Percentiles rank a stretch among this genome's conserved stretches.
Conservation (phyloP, 2,329 filamentous ascomycete genomes). For the Fusarium sp. region DNA sequence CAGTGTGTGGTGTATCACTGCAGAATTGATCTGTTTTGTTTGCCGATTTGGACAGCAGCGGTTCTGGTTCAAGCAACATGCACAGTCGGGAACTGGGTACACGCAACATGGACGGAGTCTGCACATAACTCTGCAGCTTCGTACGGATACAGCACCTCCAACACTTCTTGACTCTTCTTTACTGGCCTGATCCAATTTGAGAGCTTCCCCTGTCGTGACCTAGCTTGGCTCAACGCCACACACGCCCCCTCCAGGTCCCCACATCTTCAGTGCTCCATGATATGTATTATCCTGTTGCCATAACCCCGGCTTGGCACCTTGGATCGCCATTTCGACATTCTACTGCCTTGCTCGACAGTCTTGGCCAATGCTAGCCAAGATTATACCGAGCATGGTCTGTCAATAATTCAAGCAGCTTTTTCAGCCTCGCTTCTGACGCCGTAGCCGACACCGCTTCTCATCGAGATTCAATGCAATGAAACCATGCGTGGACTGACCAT, state of each 20-base stretch:
- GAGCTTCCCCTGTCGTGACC: slow-evolving; percentile 8
- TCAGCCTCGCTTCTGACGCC: slow-evolving; percentile 11
- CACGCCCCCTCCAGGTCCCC: slow-evolving; percentile 14
- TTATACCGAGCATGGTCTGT: slow-evolving; percentile 1
- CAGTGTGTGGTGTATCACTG: not conserved
- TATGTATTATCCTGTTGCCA: slow-evolving; percentile 25
- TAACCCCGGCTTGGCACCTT: slow-evolving; percentile 34
- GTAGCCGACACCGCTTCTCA: not conserved
- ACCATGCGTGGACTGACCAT: not conserved
- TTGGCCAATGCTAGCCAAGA: slow-evolving; percentile 32
- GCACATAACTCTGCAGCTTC: not conserved
- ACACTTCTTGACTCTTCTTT: not conserved
- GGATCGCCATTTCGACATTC: slow-evolving; percentile 19
- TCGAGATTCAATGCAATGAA: slow-evolving; percentile 23
- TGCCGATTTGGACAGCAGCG: not conserved
- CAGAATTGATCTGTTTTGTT: not conserved
- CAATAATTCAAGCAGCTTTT: not conserved
- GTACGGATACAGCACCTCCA: not conserved
- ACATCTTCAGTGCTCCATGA: slow-evolving; percentile 8
- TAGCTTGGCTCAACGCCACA: slow-evolving; percentile 21
- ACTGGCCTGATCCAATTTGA: not conserved
- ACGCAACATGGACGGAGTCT: not conserved
- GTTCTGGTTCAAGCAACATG: not conserved
- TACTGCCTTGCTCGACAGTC: slow-evolving; percentile 28
- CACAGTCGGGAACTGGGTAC: not conserved